Percentiles rank a stretch among this genome's conserved stretches.
Evolutionary conservation across 1,139 yeast species (phyloP).

Genomic region (Geotrichum klebahnii): DNA sequence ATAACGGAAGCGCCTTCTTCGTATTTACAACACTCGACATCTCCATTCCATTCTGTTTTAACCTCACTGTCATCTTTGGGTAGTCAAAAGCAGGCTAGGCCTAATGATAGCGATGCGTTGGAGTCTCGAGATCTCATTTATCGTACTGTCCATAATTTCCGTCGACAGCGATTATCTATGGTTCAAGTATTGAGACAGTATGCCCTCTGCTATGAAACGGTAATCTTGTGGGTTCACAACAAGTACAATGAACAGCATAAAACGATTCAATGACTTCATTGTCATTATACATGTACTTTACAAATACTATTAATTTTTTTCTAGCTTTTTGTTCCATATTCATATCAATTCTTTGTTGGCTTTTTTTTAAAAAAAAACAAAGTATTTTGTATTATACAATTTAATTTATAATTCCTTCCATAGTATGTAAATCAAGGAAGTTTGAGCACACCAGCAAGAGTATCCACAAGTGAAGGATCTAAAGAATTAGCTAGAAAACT

Average conservation of each 20-base stretch:
- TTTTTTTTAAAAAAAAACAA: background rate
- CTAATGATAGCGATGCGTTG: constrained; percentile 1
- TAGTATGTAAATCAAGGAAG: background rate
- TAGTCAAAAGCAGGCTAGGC: background rate
- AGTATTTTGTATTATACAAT: no score
- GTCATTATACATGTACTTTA: no score
- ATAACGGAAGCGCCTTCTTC: background rate
- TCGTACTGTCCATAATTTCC: constrained; percentile 53
- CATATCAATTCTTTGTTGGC: background rate
- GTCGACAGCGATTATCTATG: constrained; percentile 76
- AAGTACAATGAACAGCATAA: constrained; percentile 3
- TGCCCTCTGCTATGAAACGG: constrained; percentile 63
- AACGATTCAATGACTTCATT: background rate
- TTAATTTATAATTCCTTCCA: background rate
- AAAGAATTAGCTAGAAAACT: constrained; percentile 4
- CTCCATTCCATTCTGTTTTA: constrained; percentile 4
- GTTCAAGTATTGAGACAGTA: constrained; percentile 77
- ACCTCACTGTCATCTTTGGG: background rate
- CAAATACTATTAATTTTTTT: background rate
- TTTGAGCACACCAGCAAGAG: constrained; percentile 17
- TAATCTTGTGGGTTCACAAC: constrained; percentile 34
- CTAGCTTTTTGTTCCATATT: background rate
- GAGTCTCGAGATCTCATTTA: constrained; percentile 50
- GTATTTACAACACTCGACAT: background rate
- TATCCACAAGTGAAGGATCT: constrained; percentile 16